phyloP scores from a whole-genome alignment of 805 yeast species.

The Candida ovalis region DNA sequence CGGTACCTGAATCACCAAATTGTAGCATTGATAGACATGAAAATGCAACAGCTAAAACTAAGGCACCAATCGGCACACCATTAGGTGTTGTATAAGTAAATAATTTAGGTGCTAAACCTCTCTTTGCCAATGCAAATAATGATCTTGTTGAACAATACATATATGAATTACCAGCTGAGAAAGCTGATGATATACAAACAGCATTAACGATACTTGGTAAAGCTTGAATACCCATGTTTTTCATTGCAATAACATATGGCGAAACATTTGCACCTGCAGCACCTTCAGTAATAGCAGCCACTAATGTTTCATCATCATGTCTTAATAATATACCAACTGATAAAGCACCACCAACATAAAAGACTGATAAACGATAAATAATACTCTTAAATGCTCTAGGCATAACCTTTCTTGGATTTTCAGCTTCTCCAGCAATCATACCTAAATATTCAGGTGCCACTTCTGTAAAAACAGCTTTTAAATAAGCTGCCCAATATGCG shows the following conservation, averaged over 20 bases:
- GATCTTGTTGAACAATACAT: conserved; percentile 58
- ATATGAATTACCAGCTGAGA: conserved; percentile 76
- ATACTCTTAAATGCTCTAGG: conserved; percentile 37
- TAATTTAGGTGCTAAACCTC: conserved; percentile 65
- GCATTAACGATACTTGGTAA: conserved; percentile 75
- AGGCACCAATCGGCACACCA: conserved; percentile 67
- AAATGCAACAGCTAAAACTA: conserved; percentile 47
- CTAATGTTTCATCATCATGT: conserved; percentile 30
- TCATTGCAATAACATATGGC: conserved; percentile 77
- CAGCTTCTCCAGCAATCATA: conserved; percentile 40
- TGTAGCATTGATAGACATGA: conserved; percentile 61
- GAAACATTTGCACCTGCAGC: conserved; percentile 71
- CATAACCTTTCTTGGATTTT: conserved; percentile 37
- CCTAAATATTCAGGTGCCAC: conserved; percentile 41
- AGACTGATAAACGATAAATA: conserved; percentile 37
- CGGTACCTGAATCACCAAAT: conserved; percentile 29
- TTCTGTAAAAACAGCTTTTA: conserved; percentile 34
- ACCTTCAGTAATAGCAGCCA: conserved; percentile 47
- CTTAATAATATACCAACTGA: conserved; percentile 36
- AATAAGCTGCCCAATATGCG: conserved; percentile 34
- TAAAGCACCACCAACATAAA: conserved; percentile 39
- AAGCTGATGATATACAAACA: conserved; percentile 63
- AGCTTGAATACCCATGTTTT: conserved; percentile 51
- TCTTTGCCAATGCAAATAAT: conserved; percentile 59
- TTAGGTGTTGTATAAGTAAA: conserved; percentile 55